These are phyloP conservation scores for Nemania bipapillata DNA, from an alignment of 2,329 filamentous ascomycete species.

Conservation along the genomic window DNA sequence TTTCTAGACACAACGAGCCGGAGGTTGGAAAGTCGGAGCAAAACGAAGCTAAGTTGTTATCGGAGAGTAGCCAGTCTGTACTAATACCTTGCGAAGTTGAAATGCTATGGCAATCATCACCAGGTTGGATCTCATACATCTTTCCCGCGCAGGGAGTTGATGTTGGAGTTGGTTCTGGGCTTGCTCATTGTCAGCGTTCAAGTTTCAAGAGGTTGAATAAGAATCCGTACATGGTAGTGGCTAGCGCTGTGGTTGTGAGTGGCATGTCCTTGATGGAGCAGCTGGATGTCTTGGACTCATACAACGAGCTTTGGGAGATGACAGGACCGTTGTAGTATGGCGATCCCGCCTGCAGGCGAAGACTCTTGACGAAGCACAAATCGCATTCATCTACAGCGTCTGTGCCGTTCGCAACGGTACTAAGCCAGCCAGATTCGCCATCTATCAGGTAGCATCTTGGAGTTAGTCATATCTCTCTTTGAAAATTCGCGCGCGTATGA, in stretches of 20 bases:
- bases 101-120: constrained; percentile 6
- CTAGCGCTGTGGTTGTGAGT: neutral
- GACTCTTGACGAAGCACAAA: constrained; percentile 17
- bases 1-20: neutral
- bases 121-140: neutral
- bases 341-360: constrained; percentile 24
- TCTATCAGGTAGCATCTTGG: neutral
- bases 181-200: neutral
- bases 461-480: neutral
- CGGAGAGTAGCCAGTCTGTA: neutral
- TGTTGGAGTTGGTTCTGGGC: neutral
- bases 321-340: constrained; percentile 22
- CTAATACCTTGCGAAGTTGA: neutral
- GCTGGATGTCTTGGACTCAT: constrained; percentile 6
- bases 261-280: neutral
- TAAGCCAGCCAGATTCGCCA: constrained; percentile 3
- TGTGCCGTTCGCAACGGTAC: neutral
- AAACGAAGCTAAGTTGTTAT: neutral
- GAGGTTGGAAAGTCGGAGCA: constrained; percentile 1
- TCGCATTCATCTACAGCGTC: neutral
- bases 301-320: neutral
- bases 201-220: neutral
- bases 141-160: neutral
- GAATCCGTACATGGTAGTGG: neutral
- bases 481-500: neutral